Evolutionary conservation across 805 yeast genomes (phyloP), one percentile per base, ranked within the genome.

Genomic region (Candida manassasensis): DNA sequence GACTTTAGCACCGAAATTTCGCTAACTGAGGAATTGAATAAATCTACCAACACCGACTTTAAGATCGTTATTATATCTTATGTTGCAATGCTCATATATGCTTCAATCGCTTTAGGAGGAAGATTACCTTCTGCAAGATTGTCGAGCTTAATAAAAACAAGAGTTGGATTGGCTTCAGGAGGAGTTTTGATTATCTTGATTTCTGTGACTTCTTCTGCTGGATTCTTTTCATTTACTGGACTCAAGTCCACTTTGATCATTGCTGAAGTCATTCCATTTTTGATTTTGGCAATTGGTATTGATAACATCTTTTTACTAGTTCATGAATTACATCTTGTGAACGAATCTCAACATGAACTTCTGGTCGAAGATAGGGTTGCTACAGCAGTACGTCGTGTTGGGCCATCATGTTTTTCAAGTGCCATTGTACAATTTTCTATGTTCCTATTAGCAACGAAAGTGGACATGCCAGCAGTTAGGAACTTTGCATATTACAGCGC

Each of bases 231-330:
- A 9, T 49, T 74, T 4, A 39, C 84, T n/a, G 94, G 93, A 0
- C 60, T 89, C 32, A 86, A 84, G 50, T 84, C 95, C 0, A 90
- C 97, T 0, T 65, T 90, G 28, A 89, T 90, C 44, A 87, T 90
- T 38, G 97, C 97, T 2, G 97, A 93, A 55, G 98, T 90, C 4
- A 90, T 90, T 21, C 97, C 97, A 7, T 90, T 90, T 52, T 65
- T 90, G 49, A 84, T 90, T 10, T 67, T 90, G 39, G 98, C 98
- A 0, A 81, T 90, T 37, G 98, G 98, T n/a, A 87, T 90, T 18
- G 98, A 90, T 60, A 90, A 90, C 55, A 84, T 90, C 17, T 93
- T 89, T 52, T 63, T 90, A 44, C 76, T 90, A 14, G 81, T 87
- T 1, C 89, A 89, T 53, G 95, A 88, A 50, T 65, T 85, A 32